Conservation (phyloP, 305 asterid genomes). For the Fraxinus platypoda region DNA sequence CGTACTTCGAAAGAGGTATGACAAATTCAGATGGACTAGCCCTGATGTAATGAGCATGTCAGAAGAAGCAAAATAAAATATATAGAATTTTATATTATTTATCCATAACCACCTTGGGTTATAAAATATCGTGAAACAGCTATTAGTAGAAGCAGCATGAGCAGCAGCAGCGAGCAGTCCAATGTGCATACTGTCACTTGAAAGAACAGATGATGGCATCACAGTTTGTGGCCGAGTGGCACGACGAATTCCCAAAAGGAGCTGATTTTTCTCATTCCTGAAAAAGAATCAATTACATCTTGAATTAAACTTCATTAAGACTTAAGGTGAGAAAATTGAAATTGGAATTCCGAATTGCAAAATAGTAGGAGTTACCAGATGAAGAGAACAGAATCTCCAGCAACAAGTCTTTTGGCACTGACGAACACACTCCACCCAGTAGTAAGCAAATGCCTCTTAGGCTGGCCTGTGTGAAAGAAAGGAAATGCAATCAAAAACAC, state of each 20-base stretch:
- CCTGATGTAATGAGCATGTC: conserved; percentile 46
- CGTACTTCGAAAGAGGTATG: conserved; percentile 82
- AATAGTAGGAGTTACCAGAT: conserved; percentile 58
- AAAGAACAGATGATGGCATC: conserved; percentile 96
- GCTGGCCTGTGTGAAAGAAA: conserved; percentile 68
- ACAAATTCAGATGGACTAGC: conserved; percentile 96
- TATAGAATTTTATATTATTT: not conserved
- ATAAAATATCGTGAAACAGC: conserved; percentile 90
- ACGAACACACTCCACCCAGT: conserved; percentile 99
- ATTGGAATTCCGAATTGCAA: not conserved
- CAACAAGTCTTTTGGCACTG: conserved; percentile 92
- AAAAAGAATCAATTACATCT: not conserved
- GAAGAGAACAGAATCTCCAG: conserved; percentile 93
- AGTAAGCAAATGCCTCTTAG: conserved; percentile 92
- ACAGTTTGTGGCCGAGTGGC: conserved; percentile 88
- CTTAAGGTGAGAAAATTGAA: not conserved
- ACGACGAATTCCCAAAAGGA: conserved; percentile 88
- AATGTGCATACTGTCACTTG: conserved; percentile 98
- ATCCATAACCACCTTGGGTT: conserved; percentile 65
- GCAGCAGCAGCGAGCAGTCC: conserved; percentile 99
- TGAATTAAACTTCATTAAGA: not conserved
- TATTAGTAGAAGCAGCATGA: conserved; percentile 96
- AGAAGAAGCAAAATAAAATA: conserved; percentile 12
- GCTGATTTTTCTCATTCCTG: conserved; percentile 97
- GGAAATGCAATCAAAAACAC: not conserved